These are phyloP conservation scores for Dothiorella sarmentorum DNA, from an alignment of 2,329 filamentous ascomycete species.

Conservation along the genomic window DNA sequence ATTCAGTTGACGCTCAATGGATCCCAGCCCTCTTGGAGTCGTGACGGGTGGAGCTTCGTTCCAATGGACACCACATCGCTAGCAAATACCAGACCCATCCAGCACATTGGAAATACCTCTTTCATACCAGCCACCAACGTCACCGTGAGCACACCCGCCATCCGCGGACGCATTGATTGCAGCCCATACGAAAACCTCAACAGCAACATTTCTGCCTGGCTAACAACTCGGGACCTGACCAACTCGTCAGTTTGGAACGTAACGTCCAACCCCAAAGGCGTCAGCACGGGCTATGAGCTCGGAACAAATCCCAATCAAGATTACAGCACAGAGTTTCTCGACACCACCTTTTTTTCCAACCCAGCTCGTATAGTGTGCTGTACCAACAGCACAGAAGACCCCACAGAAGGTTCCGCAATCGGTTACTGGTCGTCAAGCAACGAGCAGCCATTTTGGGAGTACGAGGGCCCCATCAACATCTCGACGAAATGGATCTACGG, in stretches of 20 bases:
- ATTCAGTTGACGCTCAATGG: conserved; percentile 21
- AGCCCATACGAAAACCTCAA: conserved; percentile 12
- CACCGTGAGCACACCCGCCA: conserved; percentile 18
- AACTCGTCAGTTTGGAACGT: conserved; percentile 1
- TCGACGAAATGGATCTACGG: background rate
- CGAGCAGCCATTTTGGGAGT: too few species aligned
- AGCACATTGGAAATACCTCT: background rate
- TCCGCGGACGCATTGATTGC: conserved; percentile 22
- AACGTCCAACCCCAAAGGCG: conserved; percentile 19
- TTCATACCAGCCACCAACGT: conserved; percentile 18
- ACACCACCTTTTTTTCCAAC: background rate
- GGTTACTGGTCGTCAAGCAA: background rate
- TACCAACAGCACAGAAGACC: background rate
- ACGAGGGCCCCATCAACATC: background rate
- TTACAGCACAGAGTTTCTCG: background rate
- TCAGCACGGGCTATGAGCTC: background rate
- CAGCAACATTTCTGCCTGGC: too few species aligned
- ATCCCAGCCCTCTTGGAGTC: conserved; percentile 23
- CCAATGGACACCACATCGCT: conserved; percentile 19
- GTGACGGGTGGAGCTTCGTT: too few species aligned
- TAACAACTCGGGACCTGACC: background rate
- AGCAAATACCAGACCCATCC: background rate
- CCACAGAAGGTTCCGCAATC: background rate
- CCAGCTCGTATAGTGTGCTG: background rate
- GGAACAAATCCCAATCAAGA: background rate